phyloP scores from a whole-genome alignment of 306 rosid genomes.

The Arachis stenosperma region DNA sequence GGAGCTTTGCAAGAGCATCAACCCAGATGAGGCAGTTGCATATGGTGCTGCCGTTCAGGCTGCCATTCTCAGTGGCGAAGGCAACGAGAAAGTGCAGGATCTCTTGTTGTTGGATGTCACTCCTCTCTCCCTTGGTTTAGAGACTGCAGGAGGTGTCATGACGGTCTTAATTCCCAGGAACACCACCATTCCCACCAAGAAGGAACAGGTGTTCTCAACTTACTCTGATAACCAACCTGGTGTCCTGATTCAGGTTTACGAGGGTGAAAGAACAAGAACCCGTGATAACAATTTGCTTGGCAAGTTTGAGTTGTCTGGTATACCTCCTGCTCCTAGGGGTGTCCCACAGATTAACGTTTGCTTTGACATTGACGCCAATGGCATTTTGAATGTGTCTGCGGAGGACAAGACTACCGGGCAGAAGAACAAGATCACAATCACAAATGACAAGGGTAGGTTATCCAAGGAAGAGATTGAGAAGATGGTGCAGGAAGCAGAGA shows the following conservation, averaged over 20 bases:
- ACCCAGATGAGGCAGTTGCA: slow-evolving; percentile 64
- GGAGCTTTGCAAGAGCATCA: slow-evolving; percentile 63
- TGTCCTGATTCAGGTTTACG: slow-evolving; percentile 61
- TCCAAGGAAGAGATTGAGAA: slow-evolving; percentile 66
- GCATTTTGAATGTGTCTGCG: slow-evolving; percentile 61
- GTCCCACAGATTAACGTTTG: slow-evolving; percentile 60
- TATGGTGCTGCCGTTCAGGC: slow-evolving; percentile 69
- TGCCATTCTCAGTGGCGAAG: slow-evolving; percentile 62
- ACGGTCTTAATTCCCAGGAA: slow-evolving; percentile 65
- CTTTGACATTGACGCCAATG: slow-evolving; percentile 55
- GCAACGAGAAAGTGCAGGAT: slow-evolving; percentile 61
- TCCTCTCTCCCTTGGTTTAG: slow-evolving; percentile 59
- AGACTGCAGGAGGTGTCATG: slow-evolving; percentile 62
- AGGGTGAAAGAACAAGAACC: slow-evolving; percentile 60
- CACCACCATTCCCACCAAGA: slow-evolving; percentile 62
- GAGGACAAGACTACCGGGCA: slow-evolving; percentile 68
- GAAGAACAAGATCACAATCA: slow-evolving; percentile 64
- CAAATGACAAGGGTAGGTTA: slow-evolving; percentile 65
- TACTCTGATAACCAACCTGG: slow-evolving; percentile 65
- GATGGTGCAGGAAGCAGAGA: slow-evolving; percentile 65
- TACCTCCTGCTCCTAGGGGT: slow-evolving; percentile 64
- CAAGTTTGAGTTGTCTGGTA: slow-evolving; percentile 60
- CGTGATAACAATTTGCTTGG: slow-evolving; percentile 64
- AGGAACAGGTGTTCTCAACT: slow-evolving; percentile 64
- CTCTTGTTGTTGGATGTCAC: slow-evolving; percentile 61